phyloP scores from a whole-genome alignment of 2,329 filamentous ascomycete species.

The Calonectria multiphialidica region DNA sequence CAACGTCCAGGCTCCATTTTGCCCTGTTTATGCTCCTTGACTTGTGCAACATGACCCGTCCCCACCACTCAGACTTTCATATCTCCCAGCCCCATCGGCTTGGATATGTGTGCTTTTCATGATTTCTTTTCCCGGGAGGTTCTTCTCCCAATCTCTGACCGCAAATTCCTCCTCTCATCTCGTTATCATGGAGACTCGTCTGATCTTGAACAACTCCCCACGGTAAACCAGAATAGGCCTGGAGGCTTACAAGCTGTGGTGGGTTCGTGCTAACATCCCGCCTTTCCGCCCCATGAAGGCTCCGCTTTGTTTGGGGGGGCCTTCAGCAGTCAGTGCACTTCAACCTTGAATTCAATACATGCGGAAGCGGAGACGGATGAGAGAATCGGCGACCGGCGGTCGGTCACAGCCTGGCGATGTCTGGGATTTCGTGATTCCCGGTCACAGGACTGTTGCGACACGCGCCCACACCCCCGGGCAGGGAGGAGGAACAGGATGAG shows the following conservation, averaged over 20 bases:
- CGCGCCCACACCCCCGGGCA: constrained; percentile 15
- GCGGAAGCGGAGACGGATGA: constrained; percentile 2
- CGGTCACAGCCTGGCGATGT: constrained; percentile 10
- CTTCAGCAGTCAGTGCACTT: constrained; percentile 14
- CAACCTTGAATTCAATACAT: constrained; percentile 10
- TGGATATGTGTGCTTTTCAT: not conserved
- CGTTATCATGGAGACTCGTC: constrained; percentile 3
- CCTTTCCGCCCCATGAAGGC: constrained; percentile 4
- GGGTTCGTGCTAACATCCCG: constrained; percentile 10
- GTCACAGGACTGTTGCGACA: constrained; percentile 31
- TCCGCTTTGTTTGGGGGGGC: constrained; percentile 4
- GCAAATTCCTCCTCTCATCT: constrained; percentile 5
- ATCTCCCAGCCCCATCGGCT: not conserved
- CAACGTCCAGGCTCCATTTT: constrained; percentile 15
- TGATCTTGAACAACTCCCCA: constrained; percentile 2
- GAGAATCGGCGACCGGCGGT: not conserved
- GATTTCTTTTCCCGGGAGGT: not conserved
- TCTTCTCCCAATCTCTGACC: not conserved
- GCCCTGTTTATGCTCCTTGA: constrained; percentile 1
- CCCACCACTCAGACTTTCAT: constrained; percentile 5
- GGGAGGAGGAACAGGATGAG: not conserved
- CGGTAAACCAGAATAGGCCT: constrained; percentile 4
- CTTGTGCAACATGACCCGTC: not conserved
- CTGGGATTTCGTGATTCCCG: constrained; percentile 26
- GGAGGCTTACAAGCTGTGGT: not conserved